Evolutionary conservation across 2,329 filamentous ascomycete genomes (phyloP).

Genomic region (Domatiomyces catenatus): DNA sequence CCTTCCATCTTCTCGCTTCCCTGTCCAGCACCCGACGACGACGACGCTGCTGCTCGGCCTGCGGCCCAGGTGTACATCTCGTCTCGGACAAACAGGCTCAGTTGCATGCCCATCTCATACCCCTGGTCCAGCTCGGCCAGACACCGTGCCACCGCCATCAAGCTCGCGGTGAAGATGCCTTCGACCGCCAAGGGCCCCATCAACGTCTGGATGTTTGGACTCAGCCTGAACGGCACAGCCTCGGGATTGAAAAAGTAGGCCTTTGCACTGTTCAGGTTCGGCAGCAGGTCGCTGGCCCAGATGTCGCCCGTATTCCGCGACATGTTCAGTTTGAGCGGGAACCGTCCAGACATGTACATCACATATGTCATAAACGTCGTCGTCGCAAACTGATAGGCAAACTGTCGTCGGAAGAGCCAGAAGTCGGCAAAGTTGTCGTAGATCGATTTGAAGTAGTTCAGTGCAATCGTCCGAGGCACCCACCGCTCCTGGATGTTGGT

Average conservation of each 20-base stretch:
- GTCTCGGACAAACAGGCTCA: conserved; percentile 88
- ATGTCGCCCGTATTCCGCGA: conserved; percentile 76
- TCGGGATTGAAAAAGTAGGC: conserved; percentile 91
- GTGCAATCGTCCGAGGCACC: conserved; percentile 65
- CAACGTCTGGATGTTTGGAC: conserved; percentile 84
- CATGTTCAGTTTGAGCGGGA: conserved; percentile 90
- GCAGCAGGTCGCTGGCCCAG: conserved; percentile 90
- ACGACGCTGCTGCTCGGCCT: conserved; percentile 25
- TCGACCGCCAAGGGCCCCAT: conserved; percentile 95
- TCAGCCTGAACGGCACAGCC: conserved; percentile 90
- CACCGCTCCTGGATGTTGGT: conserved; percentile 86
- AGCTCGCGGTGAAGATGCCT: conserved; percentile 82
- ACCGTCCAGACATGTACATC: conserved; percentile 90
- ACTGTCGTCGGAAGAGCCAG: conserved; percentile 95
- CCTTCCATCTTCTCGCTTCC: conserved; percentile 36
- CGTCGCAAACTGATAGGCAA: conserved; percentile 87
- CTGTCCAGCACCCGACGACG: not conserved
- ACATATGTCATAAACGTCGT: conserved; percentile 98
- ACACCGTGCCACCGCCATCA: conserved; percentile 93
- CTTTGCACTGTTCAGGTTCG: conserved; percentile 68
- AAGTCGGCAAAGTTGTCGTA: conserved; percentile 87
- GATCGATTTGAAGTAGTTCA: conserved; percentile 76
- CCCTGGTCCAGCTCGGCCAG: conserved; percentile 63
- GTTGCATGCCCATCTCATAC: conserved; percentile 77
- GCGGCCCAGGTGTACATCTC: conserved; percentile 98